Percentiles rank a stretch among this genome's conserved stretches.
These are phyloP conservation scores for Clavulina sp. DNA, from an alignment of 768 basidiomycete genomes.

Conservation along the genomic window DNA sequence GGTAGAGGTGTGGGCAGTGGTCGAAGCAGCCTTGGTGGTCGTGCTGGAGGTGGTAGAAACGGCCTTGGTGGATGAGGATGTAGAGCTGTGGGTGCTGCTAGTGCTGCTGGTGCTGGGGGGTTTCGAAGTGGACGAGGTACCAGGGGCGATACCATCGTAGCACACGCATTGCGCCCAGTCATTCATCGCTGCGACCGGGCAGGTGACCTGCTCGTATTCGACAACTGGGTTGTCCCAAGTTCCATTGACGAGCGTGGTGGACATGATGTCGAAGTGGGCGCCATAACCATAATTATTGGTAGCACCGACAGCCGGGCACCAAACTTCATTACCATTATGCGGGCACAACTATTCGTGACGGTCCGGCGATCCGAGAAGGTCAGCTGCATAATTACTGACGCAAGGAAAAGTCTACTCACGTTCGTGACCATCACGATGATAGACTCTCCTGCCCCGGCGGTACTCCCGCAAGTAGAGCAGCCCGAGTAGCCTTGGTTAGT, in stretches of 20 bases:
- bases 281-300: background rate
- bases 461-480: background rate
- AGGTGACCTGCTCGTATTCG: conserved; percentile 1
- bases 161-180: conserved; percentile 4
- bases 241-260: background rate
- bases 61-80: too few species aligned
- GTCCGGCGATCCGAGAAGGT: too few species aligned
- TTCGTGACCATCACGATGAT: conserved; percentile 5
- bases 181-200: background rate
- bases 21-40: too few species aligned
- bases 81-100: too few species aligned
- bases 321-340: conserved; percentile 1
- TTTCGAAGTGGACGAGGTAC: too few species aligned
- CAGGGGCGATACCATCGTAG: too few species aligned
- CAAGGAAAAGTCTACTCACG: too few species aligned
- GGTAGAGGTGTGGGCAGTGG: too few species aligned
- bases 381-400: too few species aligned
- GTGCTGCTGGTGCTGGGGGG: too few species aligned
- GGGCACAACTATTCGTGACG: too few species aligned
- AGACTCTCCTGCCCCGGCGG: background rate
- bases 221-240: background rate
- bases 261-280: conserved; percentile 5
- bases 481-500: background rate
- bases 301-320: conserved; percentile 1
- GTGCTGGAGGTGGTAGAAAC: too few species aligned